Base-by-base conservation (phyloP, 495 filamentous ascomycete species). In the Penicillium bialowiezense region DNA sequence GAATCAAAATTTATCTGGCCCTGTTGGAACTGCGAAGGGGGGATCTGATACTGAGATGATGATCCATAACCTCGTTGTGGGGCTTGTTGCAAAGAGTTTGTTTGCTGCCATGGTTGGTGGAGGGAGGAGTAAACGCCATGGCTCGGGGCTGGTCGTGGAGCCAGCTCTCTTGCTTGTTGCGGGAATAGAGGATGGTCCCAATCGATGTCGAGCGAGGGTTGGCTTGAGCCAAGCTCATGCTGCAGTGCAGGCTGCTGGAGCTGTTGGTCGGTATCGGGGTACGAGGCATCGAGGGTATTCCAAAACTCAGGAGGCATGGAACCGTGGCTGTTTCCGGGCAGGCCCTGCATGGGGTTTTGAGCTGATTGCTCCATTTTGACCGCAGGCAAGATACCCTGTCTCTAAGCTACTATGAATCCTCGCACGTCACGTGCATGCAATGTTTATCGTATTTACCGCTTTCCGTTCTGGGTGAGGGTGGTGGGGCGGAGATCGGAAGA, bases 291-390 rank as follows among this genome's bases (percentile, higher is more conserved):
- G 35, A 75, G 56, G 9, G 35, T 62, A 46, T 59, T 62, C 73
- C 73, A 75, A 44, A 69, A 72, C 19, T 69, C 72, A 1, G 64
- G 44, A 18, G 63, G 55, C 10, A 68, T 46, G 18, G 60, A 50
- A 13, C 44, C 51, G 28, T 65, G 55, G 38, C 64, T 58, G 38
- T 61, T 44, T n/a, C 55, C 52, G 55, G 60, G 59, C 49, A 71
- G 40, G 15, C 64, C 64, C 44, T 56, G 59, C 63, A 72, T 59
- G 18, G 63, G 44, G 49, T 63, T 65, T 41, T 68, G 66, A 35
- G 63, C 51, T 26, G 67, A 56, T 19, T 68, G 72, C 55, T 75
- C 72, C 72, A 75, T 75, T 41, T 44, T 66, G 48, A 36, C 34
- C 20, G 32, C 15, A 34, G 42, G 17, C 23, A n/a, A 43, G 32